A percentile compares a stretch with the other conserved stretches of the same genome.
Evolutionary conservation across 2,329 filamentous ascomycete species (phyloP).

Genomic region (Ophiocordyceps polyrhachis-furcata): DNA sequence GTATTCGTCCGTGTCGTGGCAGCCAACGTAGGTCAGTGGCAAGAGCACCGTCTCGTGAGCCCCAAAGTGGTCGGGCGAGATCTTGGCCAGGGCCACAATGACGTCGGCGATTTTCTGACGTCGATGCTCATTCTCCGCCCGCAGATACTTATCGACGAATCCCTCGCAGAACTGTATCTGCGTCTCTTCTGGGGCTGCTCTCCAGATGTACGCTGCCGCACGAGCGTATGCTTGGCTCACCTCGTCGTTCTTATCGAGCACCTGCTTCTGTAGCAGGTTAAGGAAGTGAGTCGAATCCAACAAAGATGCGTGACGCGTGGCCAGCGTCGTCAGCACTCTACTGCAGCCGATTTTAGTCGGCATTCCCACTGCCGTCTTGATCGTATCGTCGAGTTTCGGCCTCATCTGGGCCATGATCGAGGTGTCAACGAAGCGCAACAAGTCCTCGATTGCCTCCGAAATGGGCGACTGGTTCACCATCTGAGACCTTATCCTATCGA

Average conservation of each 20-base stretch:
- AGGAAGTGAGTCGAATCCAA: constrained; percentile 62
- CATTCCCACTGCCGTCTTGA: constrained; percentile 75
- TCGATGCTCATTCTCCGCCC: constrained; percentile 56
- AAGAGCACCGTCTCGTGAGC: constrained; percentile 56
- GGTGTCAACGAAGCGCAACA: constrained; percentile 67
- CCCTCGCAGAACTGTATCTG: constrained; percentile 31
- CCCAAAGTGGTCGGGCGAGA: constrained; percentile 76
- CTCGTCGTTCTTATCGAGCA: constrained; percentile 84
- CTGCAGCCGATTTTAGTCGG: constrained; percentile 88
- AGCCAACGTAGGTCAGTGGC: constrained; percentile 74
- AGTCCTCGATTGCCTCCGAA: constrained; percentile 80
- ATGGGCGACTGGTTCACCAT: constrained; percentile 75
- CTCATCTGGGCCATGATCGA: constrained; percentile 58
- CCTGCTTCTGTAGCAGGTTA: constrained; percentile 58
- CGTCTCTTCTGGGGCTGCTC: constrained; percentile 29
- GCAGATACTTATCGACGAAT: constrained; percentile 57
- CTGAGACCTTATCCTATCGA: constrained; percentile 70
- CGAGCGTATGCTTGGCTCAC: constrained; percentile 79
- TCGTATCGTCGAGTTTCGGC: constrained; percentile 53
- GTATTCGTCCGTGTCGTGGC: constrained; percentile 68
- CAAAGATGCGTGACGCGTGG: constrained; percentile 54
- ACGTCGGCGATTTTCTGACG: constrained; percentile 67
- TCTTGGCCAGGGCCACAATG: constrained; percentile 64
- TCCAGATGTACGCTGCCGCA: constrained; percentile 69
- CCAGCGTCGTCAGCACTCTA: constrained; percentile 66